Conservation (phyloP, 139 green algal genomes). For the Micromonas commoda region DNA sequence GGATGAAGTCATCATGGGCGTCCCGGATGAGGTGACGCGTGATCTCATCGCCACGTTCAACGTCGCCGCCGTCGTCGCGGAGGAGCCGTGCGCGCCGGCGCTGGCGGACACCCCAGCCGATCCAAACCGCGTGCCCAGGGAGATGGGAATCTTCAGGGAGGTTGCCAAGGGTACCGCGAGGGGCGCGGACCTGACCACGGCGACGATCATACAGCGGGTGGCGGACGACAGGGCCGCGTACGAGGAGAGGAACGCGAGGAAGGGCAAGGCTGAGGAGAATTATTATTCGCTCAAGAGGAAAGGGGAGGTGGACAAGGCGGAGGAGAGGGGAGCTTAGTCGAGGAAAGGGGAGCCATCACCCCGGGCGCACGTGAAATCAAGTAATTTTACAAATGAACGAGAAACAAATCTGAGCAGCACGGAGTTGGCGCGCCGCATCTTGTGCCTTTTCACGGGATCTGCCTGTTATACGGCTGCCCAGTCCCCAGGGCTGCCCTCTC, state of each 20-base stretch:
- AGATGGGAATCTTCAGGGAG: not conserved
- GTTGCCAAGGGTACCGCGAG: not conserved
- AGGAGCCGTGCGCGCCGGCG: too few species aligned
- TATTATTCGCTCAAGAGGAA: slow-evolving; percentile 60
- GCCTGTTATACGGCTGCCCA: slow-evolving; percentile 58
- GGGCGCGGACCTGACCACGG: slow-evolving; percentile 56
- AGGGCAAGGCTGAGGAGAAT: slow-evolving; percentile 58
- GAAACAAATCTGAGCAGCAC: too few species aligned
- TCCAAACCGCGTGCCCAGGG: not conserved
- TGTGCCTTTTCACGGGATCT: slow-evolving; percentile 46
- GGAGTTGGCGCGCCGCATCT: not conserved
- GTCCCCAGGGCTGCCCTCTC: slow-evolving; percentile 37
- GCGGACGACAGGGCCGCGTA: slow-evolving; percentile 77
- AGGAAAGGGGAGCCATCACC: not conserved
- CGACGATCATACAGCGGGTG: slow-evolving; percentile 86
- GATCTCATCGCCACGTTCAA: slow-evolving; percentile 95
- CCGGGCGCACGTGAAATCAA: not conserved
- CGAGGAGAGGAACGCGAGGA: slow-evolving; percentile 69
- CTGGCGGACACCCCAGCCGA: not conserved
- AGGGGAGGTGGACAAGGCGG: not conserved
- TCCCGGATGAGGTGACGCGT: slow-evolving; percentile 53
- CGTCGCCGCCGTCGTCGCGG: slow-evolving; percentile 82
- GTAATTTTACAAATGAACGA: too few species aligned
- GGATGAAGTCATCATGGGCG: slow-evolving; percentile 92
- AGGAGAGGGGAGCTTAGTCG: not conserved